Conservation (phyloP, 1,284 basidiomycete genomes). For the Apiotrichum brassicae region DNA sequence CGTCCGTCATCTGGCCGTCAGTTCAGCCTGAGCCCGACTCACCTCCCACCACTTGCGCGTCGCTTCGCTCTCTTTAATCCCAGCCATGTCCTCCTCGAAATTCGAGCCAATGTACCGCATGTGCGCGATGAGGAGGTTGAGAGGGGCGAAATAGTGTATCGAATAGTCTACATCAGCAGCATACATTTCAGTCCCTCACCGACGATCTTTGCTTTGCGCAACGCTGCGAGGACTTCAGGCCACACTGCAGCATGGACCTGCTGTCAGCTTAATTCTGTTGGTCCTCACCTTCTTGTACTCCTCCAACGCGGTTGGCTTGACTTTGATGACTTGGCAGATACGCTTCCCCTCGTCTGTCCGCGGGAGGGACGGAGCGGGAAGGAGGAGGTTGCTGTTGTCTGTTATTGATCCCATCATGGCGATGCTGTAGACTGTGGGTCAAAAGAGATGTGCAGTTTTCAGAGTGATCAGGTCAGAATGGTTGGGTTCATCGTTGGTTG, state of each 20-base stretch:
- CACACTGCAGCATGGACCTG: conserved; percentile 60
- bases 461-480: too few species aligned
- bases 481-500: too few species aligned
- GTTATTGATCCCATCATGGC: not conserved
- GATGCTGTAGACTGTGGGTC: too few species aligned
- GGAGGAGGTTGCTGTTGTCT: conserved; percentile 2
- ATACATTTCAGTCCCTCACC: too few species aligned
- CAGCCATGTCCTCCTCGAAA: conserved; percentile 61
- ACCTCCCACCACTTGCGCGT: conserved; percentile 70
- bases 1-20: conserved; percentile 51
- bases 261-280: not conserved
- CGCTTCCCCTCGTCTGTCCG: conserved; percentile 53
- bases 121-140: conserved; percentile 57
- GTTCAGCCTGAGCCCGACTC: conserved; percentile 35
- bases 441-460: too few species aligned
- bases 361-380: conserved; percentile 31
- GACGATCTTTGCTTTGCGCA: conserved; percentile 60
- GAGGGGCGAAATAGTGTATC: conserved; percentile 60
- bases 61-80: conserved; percentile 58
- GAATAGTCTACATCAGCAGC: conserved; percentile 59
- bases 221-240: conserved; percentile 63
- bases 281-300: conserved; percentile 59
- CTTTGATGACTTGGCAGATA: conserved; percentile 69
- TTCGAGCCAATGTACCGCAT: conserved; percentile 51
- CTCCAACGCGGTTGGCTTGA: conserved; percentile 57